Percentiles rank a stretch among this genome's conserved stretches.
Conservation (phyloP, 306 rosid species). For the Prunus persica region Prunus_persica_NCBIv2 NC_034009.1:24743001-24743500, state of each 20-base stretch:
- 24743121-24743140: constrained; percentile 81
- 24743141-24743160: constrained; percentile 81
- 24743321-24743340: neutral
- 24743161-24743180: neutral
- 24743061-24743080: constrained; percentile 95
- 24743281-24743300: neutral
- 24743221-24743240: neutral
- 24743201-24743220: neutral
- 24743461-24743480: neutral
- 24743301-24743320: neutral
- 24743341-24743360: neutral
- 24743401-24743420: neutral
- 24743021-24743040: constrained; percentile 92
- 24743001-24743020: constrained; percentile 68
- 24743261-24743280: neutral
- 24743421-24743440: neutral
- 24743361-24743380: neutral
- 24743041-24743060: constrained; percentile 94
- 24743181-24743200: neutral
- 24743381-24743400: neutral
- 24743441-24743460: neutral
- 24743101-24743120: constrained; percentile 94
- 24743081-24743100: constrained; percentile 99
- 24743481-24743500: neutral
- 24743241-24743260: neutral